Base-by-base conservation (phyloP, 768 basidiomycete genomes). In the Boletellus emodensis region DNA sequence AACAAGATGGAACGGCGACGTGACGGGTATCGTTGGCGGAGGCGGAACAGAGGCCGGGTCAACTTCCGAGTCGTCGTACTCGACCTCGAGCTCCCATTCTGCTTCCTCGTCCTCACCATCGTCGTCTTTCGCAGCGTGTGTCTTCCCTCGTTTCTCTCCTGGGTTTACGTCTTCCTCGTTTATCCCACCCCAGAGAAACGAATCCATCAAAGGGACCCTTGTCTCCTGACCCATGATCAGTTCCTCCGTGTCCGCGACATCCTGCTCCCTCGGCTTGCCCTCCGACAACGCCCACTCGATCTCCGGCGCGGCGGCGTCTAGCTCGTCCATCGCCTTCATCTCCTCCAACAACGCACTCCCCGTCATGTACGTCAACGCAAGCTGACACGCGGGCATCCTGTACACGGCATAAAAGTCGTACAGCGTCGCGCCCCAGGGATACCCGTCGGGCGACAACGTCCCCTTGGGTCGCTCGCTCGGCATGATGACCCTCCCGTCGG, bases 1-100 rank as follows among this genome's bases (percentile, higher is more conserved):
- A 8, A 59, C 56, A 0, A 61, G 57, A 48, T 70, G 56, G 51
- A 74, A 76, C 3, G 61, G 62, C 2, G 61, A 63, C 0, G 59
- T 52, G 34, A 52, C 9, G 2, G 61, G 52, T 24, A 58, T 49
- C n/a, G 13, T 39, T 4, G 38, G 34, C 33, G 54, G 44, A 17
- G 48, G 42, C 2, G 55, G 50, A 32, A 51, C 35, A 18, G n/a
- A 28, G 6, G 20, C 11, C 18, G n/a, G n/a, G n/a, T n/a, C n/a
- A n/a, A n/a, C n/a, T n/a, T 4, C 18, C 10, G 14, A 28, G 26
- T 2, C 3, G 38, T 41, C 35, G 10, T 20, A 28, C 4, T 22
- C 10, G 3, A 36, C 28, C n/a, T n/a, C n/a, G n/a, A n/a, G n/a
- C n/a, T n/a, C n/a, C n/a, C n/a, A n/a, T 14, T 38, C 9, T 9